Conservation (phyloP, 306 rosid species). For the Castanospermum australe region DNA sequence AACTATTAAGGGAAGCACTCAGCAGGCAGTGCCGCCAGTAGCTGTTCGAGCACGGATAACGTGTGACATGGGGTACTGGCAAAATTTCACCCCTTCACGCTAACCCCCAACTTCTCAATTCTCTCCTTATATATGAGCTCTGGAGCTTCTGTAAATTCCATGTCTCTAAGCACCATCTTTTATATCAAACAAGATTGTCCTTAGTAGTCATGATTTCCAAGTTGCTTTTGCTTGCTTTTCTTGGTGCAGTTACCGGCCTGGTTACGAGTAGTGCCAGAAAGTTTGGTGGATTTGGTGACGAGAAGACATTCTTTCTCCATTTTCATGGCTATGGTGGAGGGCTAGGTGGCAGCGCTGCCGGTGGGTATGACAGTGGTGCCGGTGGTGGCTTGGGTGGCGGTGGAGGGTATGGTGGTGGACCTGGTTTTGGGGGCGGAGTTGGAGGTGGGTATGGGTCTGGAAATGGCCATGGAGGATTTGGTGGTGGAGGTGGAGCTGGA, state of each 20-base stretch:
- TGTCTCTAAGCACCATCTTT: not conserved
- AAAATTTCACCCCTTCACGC: slow-evolving; percentile 5
- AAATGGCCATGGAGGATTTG: not conserved
- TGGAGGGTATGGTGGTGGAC: slow-evolving; percentile 23
- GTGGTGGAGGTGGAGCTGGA: not conserved
- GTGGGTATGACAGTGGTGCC: slow-evolving; percentile 13
- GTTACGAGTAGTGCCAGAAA: slow-evolving; percentile 35
- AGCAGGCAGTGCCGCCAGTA: not conserved
- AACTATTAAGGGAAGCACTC: not conserved
- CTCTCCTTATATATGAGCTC: not conserved
- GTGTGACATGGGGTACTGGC: slow-evolving; percentile 19
- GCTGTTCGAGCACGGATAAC: slow-evolving; percentile 35
- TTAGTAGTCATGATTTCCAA: slow-evolving; percentile 31
- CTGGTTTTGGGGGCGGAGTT: slow-evolving; percentile 23
- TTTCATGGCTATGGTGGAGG: slow-evolving; percentile 35
- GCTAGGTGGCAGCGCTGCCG: not conserved
- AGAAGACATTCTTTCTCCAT: slow-evolving; percentile 25
- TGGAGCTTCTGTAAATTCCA: slow-evolving; percentile 9
- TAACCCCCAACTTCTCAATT: not conserved
- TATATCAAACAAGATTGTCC: not conserved
- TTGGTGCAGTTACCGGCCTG: slow-evolving; percentile 20
- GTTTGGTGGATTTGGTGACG: slow-evolving; percentile 25
- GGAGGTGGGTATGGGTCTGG: slow-evolving; percentile 16
- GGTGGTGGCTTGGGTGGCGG: slow-evolving; percentile 23
- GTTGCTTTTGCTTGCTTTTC: slow-evolving; percentile 39